Base-by-base conservation (phyloP, 2,329 filamentous ascomycete genomes). In the Neofusicoccum sp. region DNA sequence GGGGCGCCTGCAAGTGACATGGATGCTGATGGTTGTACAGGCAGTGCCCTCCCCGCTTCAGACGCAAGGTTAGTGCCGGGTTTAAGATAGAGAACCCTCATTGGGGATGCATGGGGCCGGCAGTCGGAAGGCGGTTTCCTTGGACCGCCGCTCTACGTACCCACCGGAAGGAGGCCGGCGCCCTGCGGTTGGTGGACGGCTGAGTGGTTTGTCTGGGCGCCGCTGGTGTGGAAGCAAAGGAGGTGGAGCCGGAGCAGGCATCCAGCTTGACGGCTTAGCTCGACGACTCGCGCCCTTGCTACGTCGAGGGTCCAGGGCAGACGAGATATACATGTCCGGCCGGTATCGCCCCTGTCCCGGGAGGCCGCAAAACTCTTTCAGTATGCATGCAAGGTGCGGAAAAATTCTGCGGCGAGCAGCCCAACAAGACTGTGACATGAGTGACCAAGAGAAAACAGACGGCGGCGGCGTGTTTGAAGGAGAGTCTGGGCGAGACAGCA, bases 1-100 rank as follows among this genome's bases (percentile, higher is more conserved):
- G 54, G 54, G 47, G 58, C 34, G 45, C 48, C 40, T 53, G 58
- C 58, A 53, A 44, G 16, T 47, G 30, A 26, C 58, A 53, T 53
- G 58, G 58, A 24, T 60, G 30, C 38, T 54, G 47, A 47, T 51
- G 28, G 26, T 16, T 30, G 58, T 44, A 60, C n/a, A 30, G 48
- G 24, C 40, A 33, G 31, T 38, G 44, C 30, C 16, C 43, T 43
- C 57, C 57, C 57, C 57, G 57, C 57, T 51, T 41, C 34, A 26
- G 34, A 33, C 9, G 57, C 57, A 51, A 16, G 57, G 57, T 36
- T 60, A 31, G 47, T 49, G 40, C 36, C 38, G 57, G 45, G 9
- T n/a, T 20, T 56, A 30, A 43, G 51, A 43, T 26, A 28, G 38
- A 5, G 38, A 40, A 33, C 38, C 38, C 51, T 24, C 26, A 56